Base-by-base conservation (phyloP, 192 early-diverging fungal genomes). In the Coemansia sp. region DNA sequence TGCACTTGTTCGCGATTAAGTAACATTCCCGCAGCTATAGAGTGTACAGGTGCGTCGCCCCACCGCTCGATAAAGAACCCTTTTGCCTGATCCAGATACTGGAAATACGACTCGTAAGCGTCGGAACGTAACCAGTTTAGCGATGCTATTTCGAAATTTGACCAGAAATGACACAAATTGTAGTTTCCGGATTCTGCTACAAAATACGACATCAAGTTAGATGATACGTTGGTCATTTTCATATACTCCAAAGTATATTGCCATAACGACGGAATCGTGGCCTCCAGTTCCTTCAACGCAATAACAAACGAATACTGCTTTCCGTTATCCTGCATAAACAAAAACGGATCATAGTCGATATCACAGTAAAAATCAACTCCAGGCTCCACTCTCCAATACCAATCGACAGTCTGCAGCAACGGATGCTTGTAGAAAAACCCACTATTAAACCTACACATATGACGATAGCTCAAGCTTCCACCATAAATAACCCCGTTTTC, bases 351-450 rank as follows among this genome's bases (percentile, higher is more conserved):
- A 73, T 94, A 90, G 54, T 88, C 83, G 8, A 96, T 68, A 64
- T 93, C 88, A 69, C 95, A 96, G 75, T 84, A 89, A 68, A 89
- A 96, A 56, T 90, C 77, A 2, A 94, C 95, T 32, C 87, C 89
- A 1, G 94, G 94, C 71, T 96, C 94, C 11, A 96, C 86, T 2
- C 94, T 86, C 94, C 94, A 96, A 73, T 94, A 96, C 79, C 88
- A 96, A 66, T 94, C 91, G 51, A 88, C 91, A 39, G 85, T 64
- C 34, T 79, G 72, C 60, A 91, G 75, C 3, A 93, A 75, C 32
- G 90, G 90, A 62, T 95, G 94, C 55, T 87, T 75, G 74, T 85
- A 90, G 60, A 81, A 77, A 55, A 81, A 81, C 11, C 75, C 79
- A 73, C 78, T 72, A 62, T 75, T 77, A 73, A 72, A 96, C 48